A percentile compares a stretch with the other conserved stretches of the same genome.
Evolutionary conservation across 2,329 filamentous ascomycete genomes (phyloP).

Genomic region (Scedosporium apiospermum): DNA sequence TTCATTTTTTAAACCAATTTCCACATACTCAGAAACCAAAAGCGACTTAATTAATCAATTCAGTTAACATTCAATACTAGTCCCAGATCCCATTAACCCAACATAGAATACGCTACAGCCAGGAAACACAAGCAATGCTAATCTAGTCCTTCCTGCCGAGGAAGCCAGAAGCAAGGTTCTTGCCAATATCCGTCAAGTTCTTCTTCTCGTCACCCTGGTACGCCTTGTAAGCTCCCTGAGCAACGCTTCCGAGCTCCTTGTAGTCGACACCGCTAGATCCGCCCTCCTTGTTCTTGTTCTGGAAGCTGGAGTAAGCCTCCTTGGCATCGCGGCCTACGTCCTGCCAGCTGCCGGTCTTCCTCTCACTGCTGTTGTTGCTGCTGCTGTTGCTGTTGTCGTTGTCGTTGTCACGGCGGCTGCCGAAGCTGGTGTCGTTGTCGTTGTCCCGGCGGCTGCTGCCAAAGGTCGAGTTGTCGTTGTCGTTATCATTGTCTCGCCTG

Average conservation of each 20-base stretch:
- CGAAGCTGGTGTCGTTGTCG: neutral
- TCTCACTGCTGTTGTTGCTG: constrained; percentile 7
- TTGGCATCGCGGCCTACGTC: constrained; percentile 9
- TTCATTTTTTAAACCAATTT: too few relatives aligned
- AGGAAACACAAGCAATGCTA: neutral
- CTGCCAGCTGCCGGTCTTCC: constrained; percentile 7
- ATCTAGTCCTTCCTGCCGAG: neutral
- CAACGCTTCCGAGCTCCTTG: constrained; percentile 10
- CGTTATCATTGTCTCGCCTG: neutral
- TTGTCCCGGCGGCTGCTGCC: neutral
- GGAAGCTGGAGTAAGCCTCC: constrained; percentile 9
- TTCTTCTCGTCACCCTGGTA: constrained; percentile 14
- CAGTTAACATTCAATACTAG: neutral
- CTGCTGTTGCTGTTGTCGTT: neutral
- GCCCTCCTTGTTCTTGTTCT: constrained; percentile 8
- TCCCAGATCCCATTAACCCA: neutral
- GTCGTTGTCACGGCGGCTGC: neutral
- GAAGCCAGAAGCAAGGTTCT: constrained; percentile 8
- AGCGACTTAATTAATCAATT: neutral
- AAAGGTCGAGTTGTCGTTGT: constrained; percentile 1
- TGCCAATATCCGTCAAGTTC: constrained; percentile 10
- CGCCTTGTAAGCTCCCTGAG: constrained; percentile 18
- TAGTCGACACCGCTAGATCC: constrained; percentile 8
- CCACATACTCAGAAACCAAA: neutral
- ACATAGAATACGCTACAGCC: neutral